Conservation (phyloP, 768 basidiomycete species). For the Cystofilobasidium macerans region DNA sequence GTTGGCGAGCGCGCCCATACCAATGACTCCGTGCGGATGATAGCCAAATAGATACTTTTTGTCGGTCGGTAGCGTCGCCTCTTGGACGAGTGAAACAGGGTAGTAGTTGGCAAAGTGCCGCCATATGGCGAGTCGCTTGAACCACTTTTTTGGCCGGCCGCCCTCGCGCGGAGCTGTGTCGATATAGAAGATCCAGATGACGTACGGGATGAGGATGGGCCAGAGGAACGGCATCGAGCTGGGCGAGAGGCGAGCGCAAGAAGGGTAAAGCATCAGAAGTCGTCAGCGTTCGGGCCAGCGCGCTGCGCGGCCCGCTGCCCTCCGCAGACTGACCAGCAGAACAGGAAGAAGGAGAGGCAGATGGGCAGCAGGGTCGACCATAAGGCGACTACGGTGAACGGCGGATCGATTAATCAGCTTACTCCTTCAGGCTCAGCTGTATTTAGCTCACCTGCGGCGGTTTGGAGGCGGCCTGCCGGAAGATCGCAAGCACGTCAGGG, state of each 20-base stretch:
- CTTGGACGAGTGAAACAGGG: conserved; percentile 53
- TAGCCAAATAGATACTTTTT: conserved; percentile 94
- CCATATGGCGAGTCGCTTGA: conserved; percentile 62
- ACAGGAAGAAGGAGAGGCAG: conserved; percentile 16
- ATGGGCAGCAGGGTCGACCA: conserved; percentile 26
- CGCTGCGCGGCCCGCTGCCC: neutral
- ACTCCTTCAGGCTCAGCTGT: neutral
- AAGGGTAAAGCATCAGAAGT: neutral
- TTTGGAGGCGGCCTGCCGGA: conserved; percentile 22
- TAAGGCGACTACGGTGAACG: conserved; percentile 8
- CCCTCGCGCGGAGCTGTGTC: conserved; percentile 67
- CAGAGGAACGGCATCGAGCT: conserved; percentile 84
- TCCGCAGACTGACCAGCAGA: conserved; percentile 11
- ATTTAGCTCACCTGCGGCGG: conserved; percentile 21
- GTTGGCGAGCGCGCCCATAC: conserved; percentile 58
- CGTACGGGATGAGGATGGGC: conserved; percentile 68
- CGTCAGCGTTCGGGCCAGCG: neutral
- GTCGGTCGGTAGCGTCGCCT: conserved; percentile 79
- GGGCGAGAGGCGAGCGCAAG: conserved; percentile 8
- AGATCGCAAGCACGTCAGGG: neutral
- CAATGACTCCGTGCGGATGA: conserved; percentile 98
- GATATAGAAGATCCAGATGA: conserved; percentile 62
- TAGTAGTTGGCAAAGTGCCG: conserved; percentile 79
- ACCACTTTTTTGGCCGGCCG: conserved; percentile 61
- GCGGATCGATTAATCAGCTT: neutral